phyloP scores from a whole-genome alignment of 2,329 filamentous ascomycete species.

The Dendrostoma leiphaemia region DNA sequence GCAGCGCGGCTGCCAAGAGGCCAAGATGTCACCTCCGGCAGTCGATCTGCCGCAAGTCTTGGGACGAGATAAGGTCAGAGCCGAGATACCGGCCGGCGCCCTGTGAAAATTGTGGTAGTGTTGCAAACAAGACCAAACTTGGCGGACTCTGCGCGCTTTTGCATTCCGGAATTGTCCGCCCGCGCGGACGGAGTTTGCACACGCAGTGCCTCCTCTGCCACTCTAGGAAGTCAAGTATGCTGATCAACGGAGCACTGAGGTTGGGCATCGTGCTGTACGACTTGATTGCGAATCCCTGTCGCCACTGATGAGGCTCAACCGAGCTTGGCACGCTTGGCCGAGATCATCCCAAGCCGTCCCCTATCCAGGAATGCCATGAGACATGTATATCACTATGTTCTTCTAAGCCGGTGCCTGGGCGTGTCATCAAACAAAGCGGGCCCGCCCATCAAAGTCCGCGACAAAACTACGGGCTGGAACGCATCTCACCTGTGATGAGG shows the following conservation, averaged over 20 bases:
- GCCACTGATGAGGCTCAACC: slow-evolving; percentile 2
- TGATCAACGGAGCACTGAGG: background rate
- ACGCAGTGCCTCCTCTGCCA: too few species aligned
- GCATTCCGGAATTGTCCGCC: too few species aligned
- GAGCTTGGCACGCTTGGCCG: slow-evolving; percentile 1
- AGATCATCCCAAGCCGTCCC: background rate
- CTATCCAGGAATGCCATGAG: background rate
- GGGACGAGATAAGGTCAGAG: background rate
- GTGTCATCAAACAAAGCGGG: slow-evolving; percentile 11
- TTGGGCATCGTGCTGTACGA: background rate
- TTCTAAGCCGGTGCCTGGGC: too few species aligned
- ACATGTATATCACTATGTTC: background rate
- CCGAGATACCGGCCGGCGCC: too few species aligned
- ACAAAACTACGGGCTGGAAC: too few species aligned
- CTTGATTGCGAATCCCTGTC: background rate
- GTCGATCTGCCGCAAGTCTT: background rate
- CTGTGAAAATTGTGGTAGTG: too few species aligned
- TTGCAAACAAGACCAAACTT: too few species aligned
- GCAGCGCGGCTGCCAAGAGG: slow-evolving; percentile 1
- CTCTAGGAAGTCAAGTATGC: too few species aligned
- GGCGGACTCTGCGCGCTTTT: too few species aligned
- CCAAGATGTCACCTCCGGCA: background rate
- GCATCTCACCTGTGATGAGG: too few species aligned
- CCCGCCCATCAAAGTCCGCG: too few species aligned
- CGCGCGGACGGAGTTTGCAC: too few species aligned